These are phyloP conservation scores for Russula virescens DNA, from an alignment of 768 basidiomycete genomes.

Conservation along the genomic window DNA sequence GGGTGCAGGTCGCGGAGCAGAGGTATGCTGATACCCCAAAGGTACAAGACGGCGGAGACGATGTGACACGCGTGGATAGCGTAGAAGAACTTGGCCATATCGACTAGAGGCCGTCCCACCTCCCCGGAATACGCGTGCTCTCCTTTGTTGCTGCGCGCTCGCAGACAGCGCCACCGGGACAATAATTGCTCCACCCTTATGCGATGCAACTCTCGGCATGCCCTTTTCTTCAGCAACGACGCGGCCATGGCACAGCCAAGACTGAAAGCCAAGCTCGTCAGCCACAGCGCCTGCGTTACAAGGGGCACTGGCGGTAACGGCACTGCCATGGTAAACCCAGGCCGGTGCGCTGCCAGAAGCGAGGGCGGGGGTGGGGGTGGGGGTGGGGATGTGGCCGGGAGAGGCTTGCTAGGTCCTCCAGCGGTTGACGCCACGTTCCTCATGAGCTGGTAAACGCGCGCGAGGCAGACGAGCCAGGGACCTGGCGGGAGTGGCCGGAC, in stretches of 20 bases:
- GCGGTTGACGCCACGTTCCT: not conserved
- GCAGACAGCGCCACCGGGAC: not conserved
- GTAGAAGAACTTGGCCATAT: not conserved
- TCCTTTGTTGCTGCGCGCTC: too few species aligned
- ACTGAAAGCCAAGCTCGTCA: conserved; percentile 1
- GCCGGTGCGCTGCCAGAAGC: too few species aligned
- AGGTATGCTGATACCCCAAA: not conserved
- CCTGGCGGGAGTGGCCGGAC: not conserved
- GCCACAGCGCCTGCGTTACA: conserved; percentile 1
- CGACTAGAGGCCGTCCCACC: not conserved
- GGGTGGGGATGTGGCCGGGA: not conserved
- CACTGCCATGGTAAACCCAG: not conserved
- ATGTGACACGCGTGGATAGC: not conserved
- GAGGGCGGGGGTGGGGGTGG: too few species aligned
- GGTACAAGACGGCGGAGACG: conserved; percentile 1
- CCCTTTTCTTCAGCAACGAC: not conserved
- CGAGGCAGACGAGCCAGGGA: not conserved
- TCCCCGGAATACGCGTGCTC: too few species aligned
- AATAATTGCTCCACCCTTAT: not conserved
- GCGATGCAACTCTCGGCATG: not conserved
- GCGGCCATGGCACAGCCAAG: not conserved
- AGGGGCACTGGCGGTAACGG: not conserved
- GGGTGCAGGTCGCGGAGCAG: not conserved
- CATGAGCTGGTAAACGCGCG: not conserved
- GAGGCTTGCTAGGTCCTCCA: not conserved